Conservation (phyloP, 2,329 filamentous ascomycete species). For the Davidsoniella eucalypti region DNA sequence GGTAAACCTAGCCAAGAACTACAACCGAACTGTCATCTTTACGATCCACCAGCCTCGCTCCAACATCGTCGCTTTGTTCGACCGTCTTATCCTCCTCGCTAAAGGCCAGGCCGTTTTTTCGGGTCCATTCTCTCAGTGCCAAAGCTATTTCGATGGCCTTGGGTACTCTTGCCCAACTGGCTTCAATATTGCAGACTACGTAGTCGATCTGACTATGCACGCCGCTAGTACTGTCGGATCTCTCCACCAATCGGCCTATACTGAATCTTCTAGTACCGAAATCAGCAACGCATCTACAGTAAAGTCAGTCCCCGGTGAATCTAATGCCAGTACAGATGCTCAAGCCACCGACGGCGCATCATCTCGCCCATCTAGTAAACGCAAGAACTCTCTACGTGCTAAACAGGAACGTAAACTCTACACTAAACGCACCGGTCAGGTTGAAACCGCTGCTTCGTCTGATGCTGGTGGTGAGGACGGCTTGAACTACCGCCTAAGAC, state of each 20-base stretch:
- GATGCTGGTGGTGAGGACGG: conserved; percentile 35
- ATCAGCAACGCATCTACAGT: conserved; percentile 77
- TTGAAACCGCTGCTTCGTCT: conserved; percentile 46
- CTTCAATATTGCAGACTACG: conserved; percentile 97
- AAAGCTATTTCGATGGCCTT: conserved; percentile 79
- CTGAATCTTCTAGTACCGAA: conserved; percentile 49
- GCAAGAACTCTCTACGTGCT: conserved; percentile 62
- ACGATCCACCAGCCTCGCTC: conserved; percentile 97
- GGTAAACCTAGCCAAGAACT: conserved; percentile 85
- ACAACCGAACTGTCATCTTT: conserved; percentile 93
- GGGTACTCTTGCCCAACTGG: conserved; percentile 89
- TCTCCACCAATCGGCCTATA: conserved; percentile 34
- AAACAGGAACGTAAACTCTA: conserved; percentile 84
- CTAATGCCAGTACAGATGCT: conserved; percentile 56
- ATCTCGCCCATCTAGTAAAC: conserved; percentile 42
- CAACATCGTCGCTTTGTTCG: conserved; percentile 94
- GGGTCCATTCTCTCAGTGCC: conserved; percentile 74
- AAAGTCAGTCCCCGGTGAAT: conserved; percentile 78
- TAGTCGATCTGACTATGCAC: conserved; percentile 97
- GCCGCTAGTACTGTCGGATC: conserved; percentile 44
- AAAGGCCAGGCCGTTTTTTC: conserved; percentile 86
- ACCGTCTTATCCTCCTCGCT: conserved; percentile 79
- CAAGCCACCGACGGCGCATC: conserved; percentile 44
- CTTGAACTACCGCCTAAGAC: conserved; percentile 32
- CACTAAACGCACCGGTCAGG: conserved; percentile 53